Conservation (phyloP, 805 yeast genomes). For the Pichia insulana region DNA sequence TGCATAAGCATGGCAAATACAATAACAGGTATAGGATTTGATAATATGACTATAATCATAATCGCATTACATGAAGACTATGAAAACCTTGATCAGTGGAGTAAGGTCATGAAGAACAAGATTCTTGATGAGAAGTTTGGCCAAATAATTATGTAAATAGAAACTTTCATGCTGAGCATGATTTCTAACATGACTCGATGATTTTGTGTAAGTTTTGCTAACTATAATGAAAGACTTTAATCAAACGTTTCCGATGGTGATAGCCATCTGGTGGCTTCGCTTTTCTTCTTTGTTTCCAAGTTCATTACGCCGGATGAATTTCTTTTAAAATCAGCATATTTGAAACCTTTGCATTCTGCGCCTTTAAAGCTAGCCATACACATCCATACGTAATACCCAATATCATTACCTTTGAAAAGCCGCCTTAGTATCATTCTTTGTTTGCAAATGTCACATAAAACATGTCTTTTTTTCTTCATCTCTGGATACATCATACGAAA, state of each 20-base stretch:
- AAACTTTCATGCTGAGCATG: neutral
- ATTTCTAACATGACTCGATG: neutral
- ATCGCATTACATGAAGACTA: slow-evolving; percentile 46
- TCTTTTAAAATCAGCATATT: slow-evolving; percentile 40
- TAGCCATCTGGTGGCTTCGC: slow-evolving; percentile 7
- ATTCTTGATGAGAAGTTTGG: slow-evolving; percentile 31
- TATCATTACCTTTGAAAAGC: slow-evolving; percentile 35
- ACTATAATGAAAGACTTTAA: neutral
- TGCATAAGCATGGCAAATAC: slow-evolving; percentile 65
- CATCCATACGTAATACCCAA: slow-evolving; percentile 61
- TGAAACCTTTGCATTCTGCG: slow-evolving; percentile 39
- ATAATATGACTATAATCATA: slow-evolving; percentile 71
- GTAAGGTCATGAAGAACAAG: slow-evolving; percentile 38
- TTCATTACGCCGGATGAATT: slow-evolving; percentile 15
- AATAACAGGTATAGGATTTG: slow-evolving; percentile 72
- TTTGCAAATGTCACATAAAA: slow-evolving; percentile 35
- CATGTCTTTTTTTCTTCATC: slow-evolving; percentile 27
- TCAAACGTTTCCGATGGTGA: neutral
- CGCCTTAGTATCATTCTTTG: slow-evolving; percentile 47
- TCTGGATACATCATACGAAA: slow-evolving; percentile 44
- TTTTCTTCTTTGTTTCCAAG: neutral
- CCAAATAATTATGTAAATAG: slow-evolving; percentile 12
- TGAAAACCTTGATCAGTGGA: slow-evolving; percentile 45
- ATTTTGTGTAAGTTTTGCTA: neutral
- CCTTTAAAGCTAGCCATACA: slow-evolving; percentile 41